phyloP scores from a whole-genome alignment of 2,329 filamentous ascomycete species.

The Xylariaceae sp. region DNA sequence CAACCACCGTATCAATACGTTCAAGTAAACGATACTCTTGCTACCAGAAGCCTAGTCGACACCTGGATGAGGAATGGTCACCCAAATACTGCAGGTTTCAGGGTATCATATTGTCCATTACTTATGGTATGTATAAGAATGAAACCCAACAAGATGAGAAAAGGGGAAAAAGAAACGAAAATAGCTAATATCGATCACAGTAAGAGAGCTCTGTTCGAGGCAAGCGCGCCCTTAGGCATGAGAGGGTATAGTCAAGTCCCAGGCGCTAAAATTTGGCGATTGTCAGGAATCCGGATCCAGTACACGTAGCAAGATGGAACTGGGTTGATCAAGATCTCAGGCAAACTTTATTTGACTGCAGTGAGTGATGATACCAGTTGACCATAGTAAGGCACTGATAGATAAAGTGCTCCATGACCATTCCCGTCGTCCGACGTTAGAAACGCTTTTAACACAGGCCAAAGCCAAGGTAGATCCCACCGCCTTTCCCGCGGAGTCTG shows the following conservation, averaged over 20 bases:
- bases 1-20: constrained; percentile 14
- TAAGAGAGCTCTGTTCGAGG: background rate
- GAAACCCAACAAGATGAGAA: too few relatives aligned
- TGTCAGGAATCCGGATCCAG: background rate
- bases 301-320: background rate
- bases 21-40: background rate
- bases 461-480: too few relatives aligned
- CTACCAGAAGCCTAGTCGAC: background rate
- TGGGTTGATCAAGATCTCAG: constrained; percentile 20
- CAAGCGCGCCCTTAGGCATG: background rate
- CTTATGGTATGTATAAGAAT: constrained; percentile 5
- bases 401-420: too few relatives aligned
- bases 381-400: too few relatives aligned
- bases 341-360: constrained; percentile 20
- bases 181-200: background rate
- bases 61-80: background rate
- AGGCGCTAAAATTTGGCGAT: background rate
- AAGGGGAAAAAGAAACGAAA: too few relatives aligned
- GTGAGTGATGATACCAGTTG: constrained; percentile 6
- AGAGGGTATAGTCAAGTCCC: background rate
- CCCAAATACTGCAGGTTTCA: background rate
- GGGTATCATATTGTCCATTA: constrained; percentile 23
- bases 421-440: too few relatives aligned
- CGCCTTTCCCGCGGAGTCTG: too few relatives aligned
- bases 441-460: too few relatives aligned